Evolutionary conservation across 495 filamentous ascomycete genomes (phyloP), one percentile per base, ranked within the genome.

Genomic region (Neurospora sp.): DNA sequence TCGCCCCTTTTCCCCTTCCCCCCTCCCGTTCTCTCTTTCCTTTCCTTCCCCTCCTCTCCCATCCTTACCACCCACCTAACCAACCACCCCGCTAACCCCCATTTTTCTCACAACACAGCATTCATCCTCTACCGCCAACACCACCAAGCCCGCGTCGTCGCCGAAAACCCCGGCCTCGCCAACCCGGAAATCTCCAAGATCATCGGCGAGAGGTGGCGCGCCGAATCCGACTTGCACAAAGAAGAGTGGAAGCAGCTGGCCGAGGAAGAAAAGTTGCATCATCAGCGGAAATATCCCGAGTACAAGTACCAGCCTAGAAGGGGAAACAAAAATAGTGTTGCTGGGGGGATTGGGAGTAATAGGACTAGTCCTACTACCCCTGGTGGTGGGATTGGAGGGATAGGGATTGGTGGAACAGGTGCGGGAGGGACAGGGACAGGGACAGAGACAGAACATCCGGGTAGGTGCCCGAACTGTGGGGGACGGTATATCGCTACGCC

Each of bases 171-270:
- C 7, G 93, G 94, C 53, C 88, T 97, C 74, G 89, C 96, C 41
- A 99, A 99, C 81, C 96, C 96, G 6, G 94, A 99, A 69, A 97
- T 99, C 73, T 98, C 96, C 44, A 98, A 98, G 82, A 96, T 98
- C 76, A 97, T 98, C 77, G 96, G 96, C 59, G 91, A 94, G 77
- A 90, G 93, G 87, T 99, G 96, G 96, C 88, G 90, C 73, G 84
- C 88, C 73, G 88, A 94, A 74, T 83, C 90, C 5, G 85, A 91
- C 40, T 89, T 92, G n/a, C 86, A 88, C 38, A 97, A 97, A 81
- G 87, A 89, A 46, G 86, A 92, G 77, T 99, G 96, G 96, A 97
- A 95, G 80, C 85, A 84, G 72, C 86, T 97, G 16, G 96, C 96
- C 74, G 94, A 97, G 89, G 93, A 97, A 82, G 96, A 98, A 79